Base-by-base conservation (phyloP, 225 moss, liverwort and hornwort species). In the Rhytidiadelphus loreus region DNA sequence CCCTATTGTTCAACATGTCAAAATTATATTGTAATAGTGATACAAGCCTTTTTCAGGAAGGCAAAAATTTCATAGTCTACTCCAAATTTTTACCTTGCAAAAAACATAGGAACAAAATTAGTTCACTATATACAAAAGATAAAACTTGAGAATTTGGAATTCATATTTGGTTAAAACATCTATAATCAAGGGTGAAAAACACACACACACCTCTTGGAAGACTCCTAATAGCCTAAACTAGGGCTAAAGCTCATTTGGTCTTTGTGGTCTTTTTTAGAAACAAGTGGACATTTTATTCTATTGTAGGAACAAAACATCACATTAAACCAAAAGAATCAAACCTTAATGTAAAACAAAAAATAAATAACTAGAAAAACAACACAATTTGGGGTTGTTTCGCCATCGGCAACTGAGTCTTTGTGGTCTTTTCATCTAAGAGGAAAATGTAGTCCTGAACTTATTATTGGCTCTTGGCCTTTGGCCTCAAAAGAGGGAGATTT, bases 291-390 rank as follows among this genome's bases (percentile, higher is more conserved):
- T 43, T 26, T 43, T 43, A 28, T 71, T 69, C 9, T 3, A 71
- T 0, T 43, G 0, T 2, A 44, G 26, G 8, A n/a, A 43, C 8
- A 41, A 71, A 44, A 28, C 28, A 44, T 28, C 6, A 71, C 71
- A 71, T 26, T 28, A 70, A 19, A 14, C 5, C 2, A 16, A 0
- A 71, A 28, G 5, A 28, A 9, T 13, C 1, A 44, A 71, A 44
- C 5, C 9, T 71, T 0, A 0, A 16, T 1, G 1, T 16, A 41
- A 15, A 70, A 71, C 0, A 43, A 0, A 43, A 0, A 26, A 43
- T 28, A 72, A 16, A 0, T 44, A 28, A 16, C 2, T 9, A n/a
- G 8, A 16, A 72, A 44, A 72, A 41, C 6, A 41, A 41, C 6
- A 16, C 29, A 28, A 44, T 29, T 17, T 44, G 6, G 10, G 2